phyloP scores from a whole-genome alignment of 2,329 filamentous ascomycete species.

The Trematosphaeria pertusa region DNA sequence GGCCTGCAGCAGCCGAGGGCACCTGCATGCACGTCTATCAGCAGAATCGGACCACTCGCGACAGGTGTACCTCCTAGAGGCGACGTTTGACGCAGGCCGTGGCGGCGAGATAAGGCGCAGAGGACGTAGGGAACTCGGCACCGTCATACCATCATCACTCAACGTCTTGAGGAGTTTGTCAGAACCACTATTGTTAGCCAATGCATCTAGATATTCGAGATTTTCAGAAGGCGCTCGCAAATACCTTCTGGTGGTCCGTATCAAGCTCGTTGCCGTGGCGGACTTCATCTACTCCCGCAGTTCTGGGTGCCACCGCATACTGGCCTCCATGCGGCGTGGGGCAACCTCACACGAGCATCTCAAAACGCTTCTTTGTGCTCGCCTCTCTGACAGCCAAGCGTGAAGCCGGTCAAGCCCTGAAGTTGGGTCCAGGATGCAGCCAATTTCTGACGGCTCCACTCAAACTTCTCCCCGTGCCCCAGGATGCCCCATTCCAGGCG shows the following conservation, averaged over 20 bases:
- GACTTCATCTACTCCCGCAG: conserved; percentile 14
- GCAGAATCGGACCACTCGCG: conserved; percentile 2
- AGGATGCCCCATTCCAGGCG: not conserved
- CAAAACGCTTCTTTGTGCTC: not conserved
- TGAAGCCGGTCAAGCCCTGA: not conserved
- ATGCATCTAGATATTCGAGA: not conserved
- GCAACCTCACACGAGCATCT: conserved; percentile 19
- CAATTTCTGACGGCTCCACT: not conserved
- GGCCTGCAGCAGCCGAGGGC: not conserved
- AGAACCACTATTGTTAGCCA: conserved; percentile 5
- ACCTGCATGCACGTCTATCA: conserved; percentile 11
- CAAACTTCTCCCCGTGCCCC: not conserved
- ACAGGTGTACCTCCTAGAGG: not conserved
- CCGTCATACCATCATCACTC: conserved; percentile 34
- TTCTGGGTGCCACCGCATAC: conserved; percentile 6
- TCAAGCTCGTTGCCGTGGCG: no score
- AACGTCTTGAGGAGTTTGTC: conserved; percentile 30
- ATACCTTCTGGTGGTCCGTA: no score
- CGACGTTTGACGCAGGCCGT: conserved; percentile 7
- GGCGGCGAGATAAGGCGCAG: conserved; percentile 33
- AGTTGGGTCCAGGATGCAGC: not conserved
- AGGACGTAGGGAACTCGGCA: conserved; percentile 21
- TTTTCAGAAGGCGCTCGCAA: no score
- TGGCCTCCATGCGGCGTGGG: conserved; percentile 14
- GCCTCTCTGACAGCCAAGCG: not conserved